These are phyloP conservation scores for Orychophragmus violaceus DNA, from an alignment of 345 rosid genomes.

Conservation along the genomic window DNA sequence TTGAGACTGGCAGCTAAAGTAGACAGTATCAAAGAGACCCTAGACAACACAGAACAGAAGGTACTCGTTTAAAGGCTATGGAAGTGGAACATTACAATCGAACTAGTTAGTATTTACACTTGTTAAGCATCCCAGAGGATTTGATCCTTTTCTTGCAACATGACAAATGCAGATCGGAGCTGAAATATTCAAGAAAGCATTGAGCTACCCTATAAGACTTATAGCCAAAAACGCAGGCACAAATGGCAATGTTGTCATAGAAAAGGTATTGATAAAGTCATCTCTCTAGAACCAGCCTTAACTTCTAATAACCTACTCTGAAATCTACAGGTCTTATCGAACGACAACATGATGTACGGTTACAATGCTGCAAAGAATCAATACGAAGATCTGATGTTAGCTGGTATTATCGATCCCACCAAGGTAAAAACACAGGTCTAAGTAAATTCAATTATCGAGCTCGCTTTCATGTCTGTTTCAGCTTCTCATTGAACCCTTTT, in stretches of 20 bases:
- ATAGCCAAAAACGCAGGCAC: constrained; percentile 86
- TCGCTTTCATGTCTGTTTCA: not conserved
- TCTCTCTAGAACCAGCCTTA: not conserved
- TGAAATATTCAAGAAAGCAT: constrained; percentile 79
- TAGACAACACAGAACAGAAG: constrained; percentile 85
- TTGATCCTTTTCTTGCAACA: not conserved
- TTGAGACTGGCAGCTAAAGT: constrained; percentile 68
- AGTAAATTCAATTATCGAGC: not conserved
- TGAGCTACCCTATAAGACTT: constrained; percentile 65
- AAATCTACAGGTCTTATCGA: constrained; percentile 50
- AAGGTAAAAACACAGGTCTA: constrained; percentile 41
- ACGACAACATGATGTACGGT: constrained; percentile 50
- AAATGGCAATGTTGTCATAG: constrained; percentile 67
- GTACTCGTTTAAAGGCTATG: constrained; percentile 18
- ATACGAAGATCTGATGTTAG: constrained; percentile 70
- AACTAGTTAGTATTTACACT: not conserved
- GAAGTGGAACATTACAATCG: not conserved
- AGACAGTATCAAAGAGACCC: constrained; percentile 49
- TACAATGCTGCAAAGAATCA: constrained; percentile 77
- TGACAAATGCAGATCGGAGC: constrained; percentile 64
- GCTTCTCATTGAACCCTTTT: not conserved
- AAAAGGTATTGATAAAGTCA: constrained; percentile 43
- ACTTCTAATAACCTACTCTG: not conserved
- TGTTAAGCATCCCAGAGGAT: constrained; percentile 1
- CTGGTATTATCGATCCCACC: constrained; percentile 85